A percentile compares a stretch with the other conserved stretches of the same genome.
Evolutionary conservation across 257 asterid species (phyloP).

Genomic region (Apocynum venetum): DNA sequence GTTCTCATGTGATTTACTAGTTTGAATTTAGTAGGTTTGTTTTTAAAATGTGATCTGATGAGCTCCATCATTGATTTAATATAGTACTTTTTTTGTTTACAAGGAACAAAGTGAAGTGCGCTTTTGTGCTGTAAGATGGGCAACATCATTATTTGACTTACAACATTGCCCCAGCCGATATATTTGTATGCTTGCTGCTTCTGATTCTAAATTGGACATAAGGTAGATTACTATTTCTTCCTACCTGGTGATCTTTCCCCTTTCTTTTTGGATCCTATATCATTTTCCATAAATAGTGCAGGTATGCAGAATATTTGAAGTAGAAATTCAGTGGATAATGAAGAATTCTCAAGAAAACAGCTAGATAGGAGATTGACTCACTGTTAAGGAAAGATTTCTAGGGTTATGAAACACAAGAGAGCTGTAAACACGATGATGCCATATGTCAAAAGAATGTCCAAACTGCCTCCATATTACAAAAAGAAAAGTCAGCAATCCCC

Average conservation of each 20-base stretch:
- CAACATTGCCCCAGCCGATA: slow-evolving; percentile 95
- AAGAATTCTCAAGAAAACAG: neutral
- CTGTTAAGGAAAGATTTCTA: neutral
- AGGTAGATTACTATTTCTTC: slow-evolving; percentile 45
- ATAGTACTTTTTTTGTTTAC: slow-evolving; percentile 19
- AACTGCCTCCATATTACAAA: neutral
- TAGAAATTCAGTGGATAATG: neutral
- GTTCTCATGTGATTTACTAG: slow-evolving; percentile 19
- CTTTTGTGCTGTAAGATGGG: slow-evolving; percentile 98
- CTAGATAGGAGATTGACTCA: neutral
- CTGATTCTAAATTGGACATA: slow-evolving; percentile 88
- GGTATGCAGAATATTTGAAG: neutral
- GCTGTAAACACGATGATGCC: neutral
- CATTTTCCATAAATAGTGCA: neutral
- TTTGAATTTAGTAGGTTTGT: slow-evolving; percentile 16
- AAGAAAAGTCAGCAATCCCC: neutral
- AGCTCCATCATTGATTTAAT: slow-evolving; percentile 3
- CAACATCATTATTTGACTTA: slow-evolving; percentile 71
- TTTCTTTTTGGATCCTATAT: neutral
- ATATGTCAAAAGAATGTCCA: neutral
- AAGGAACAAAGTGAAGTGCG: slow-evolving; percentile 99
- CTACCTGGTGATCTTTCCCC: neutral
- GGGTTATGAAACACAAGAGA: neutral
- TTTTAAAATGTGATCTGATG: slow-evolving; percentile 4
- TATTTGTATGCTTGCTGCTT: slow-evolving; percentile 92